These are phyloP conservation scores for Ogataea pilisensis DNA, from an alignment of 805 yeast genomes.

Conservation along the genomic window DNA sequence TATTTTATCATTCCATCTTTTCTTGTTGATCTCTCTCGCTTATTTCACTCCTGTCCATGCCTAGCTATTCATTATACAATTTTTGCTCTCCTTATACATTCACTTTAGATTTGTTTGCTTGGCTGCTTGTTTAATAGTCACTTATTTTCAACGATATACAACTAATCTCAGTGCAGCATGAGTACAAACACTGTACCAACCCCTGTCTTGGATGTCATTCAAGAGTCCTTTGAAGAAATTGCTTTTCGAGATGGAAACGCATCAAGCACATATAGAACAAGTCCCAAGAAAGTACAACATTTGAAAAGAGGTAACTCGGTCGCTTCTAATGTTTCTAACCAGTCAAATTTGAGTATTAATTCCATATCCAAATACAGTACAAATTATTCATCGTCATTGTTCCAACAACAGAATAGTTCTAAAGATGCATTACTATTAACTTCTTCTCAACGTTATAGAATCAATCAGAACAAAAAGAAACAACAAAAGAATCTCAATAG, in stretches of 20 bases:
- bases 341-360: background rate
- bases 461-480: conserved; percentile 19
- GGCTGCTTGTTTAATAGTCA: no score
- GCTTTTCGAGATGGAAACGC: conserved; percentile 9
- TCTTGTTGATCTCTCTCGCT: background rate
- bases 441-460: conserved; percentile 26
- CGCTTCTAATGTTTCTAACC: conserved; percentile 1
- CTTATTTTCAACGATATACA: no score
- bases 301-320: conserved; percentile 4
- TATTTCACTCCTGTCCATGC: no score
- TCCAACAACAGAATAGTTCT: background rate
- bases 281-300: background rate
- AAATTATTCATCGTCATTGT: background rate
- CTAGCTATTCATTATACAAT: no score
- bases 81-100: no score
- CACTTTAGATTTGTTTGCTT: no score
- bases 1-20: background rate
- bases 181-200: no score
- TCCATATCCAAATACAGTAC: background rate
- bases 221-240: conserved; percentile 34
- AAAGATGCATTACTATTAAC: conserved; percentile 14
- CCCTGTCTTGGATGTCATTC: conserved; percentile 28
- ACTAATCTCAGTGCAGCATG: no score
- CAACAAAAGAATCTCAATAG: conserved; percentile 1
- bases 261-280: background rate